phyloP scores from a whole-genome alignment of 2,329 filamentous ascomycete genomes.

The Botryotinia convoluta region DNA sequence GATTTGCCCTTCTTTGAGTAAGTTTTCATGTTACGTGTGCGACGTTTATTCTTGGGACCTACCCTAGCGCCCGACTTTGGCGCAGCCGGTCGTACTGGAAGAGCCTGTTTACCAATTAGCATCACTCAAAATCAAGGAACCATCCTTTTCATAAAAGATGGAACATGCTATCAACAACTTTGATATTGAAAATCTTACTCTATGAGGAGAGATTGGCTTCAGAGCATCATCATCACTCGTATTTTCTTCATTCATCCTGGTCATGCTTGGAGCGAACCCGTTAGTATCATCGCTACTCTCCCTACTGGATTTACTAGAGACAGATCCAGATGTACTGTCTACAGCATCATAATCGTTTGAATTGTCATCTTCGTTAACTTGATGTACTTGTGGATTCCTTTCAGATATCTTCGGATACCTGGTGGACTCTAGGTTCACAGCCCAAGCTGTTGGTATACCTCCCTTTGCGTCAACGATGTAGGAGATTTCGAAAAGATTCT shows the following conservation, averaged over 20 bases:
- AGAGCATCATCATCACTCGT: slow-evolving; percentile 49
- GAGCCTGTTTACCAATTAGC: slow-evolving; percentile 36
- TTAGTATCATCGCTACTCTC: slow-evolving; percentile 50
- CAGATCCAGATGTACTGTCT: slow-evolving; percentile 44
- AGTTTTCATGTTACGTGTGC: slow-evolving; percentile 37
- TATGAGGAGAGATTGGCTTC: neutral
- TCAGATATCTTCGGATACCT: slow-evolving; percentile 51
- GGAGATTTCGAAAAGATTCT: slow-evolving; percentile 74
- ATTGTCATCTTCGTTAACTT: slow-evolving; percentile 24
- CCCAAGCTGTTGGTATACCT: slow-evolving; percentile 69
- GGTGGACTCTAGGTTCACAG: slow-evolving; percentile 56
- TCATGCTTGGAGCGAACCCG: slow-evolving; percentile 35
- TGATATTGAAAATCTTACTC: slow-evolving; percentile 1
- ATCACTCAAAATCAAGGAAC: neutral
- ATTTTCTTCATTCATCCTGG: slow-evolving; percentile 58
- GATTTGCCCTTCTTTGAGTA: slow-evolving; percentile 42
- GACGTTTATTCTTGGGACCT: slow-evolving; percentile 35
- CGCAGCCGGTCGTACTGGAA: slow-evolving; percentile 36
- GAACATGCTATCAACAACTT: neutral
- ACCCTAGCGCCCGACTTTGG: slow-evolving; percentile 33
- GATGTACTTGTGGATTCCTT: slow-evolving; percentile 40
- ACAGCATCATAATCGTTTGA: slow-evolving; percentile 24
- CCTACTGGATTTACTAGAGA: slow-evolving; percentile 7
- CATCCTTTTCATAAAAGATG: neutral
- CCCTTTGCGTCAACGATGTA: slow-evolving; percentile 59